Base-by-base conservation (phyloP, 257 asterid genomes). In the Nicotiana noctiflora region DNA sequence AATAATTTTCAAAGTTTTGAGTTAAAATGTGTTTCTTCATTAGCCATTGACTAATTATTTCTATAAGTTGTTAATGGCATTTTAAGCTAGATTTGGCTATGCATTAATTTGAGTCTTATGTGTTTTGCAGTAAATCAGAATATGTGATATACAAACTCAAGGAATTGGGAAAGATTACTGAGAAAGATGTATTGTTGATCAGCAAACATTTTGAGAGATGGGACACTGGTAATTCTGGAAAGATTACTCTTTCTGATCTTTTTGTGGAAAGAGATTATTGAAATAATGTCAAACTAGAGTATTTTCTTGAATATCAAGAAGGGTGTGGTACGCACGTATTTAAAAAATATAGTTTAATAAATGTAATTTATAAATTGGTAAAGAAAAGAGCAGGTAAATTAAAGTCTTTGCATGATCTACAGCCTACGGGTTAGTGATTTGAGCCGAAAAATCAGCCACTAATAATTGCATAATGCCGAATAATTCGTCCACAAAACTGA, bases 91-190 rank as follows among this genome's bases (percentile, higher is more conserved):
- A 25, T 53, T 53, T 14, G 8, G 18, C 9, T 53, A 53, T 14
- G 19, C 2, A 0, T 74, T 25, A 57, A 77, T 61, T 31, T 31
- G 40, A 52, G 8, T 34, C 27, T 65, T 67, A 19, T 34, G 3
- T 34, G 6, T 85, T 10, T 76, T 80, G 87, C 97, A 95, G 98
- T 46, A 93, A 92, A 88, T 88, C 97, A 1, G 98, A 95, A 79
- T 95, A 68, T 34, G 94, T 91, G 2, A 88, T 95, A 57, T 93
- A 93, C 94, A 95, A 95, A 91, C 91, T 95, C 29, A 95, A 95
- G 90, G 95, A 92, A 82, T 87, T 93, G 95, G 92, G 93, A 8
- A 93, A 89, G 84, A 85, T 92, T 60, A 82, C 90, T 0, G 97
- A 95, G 70, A 90, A 86, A 81, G 98, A 95, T 87, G 88, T 91